Base-by-base conservation (phyloP, 148 eudicot species). In the Silene latifolia region DNA sequence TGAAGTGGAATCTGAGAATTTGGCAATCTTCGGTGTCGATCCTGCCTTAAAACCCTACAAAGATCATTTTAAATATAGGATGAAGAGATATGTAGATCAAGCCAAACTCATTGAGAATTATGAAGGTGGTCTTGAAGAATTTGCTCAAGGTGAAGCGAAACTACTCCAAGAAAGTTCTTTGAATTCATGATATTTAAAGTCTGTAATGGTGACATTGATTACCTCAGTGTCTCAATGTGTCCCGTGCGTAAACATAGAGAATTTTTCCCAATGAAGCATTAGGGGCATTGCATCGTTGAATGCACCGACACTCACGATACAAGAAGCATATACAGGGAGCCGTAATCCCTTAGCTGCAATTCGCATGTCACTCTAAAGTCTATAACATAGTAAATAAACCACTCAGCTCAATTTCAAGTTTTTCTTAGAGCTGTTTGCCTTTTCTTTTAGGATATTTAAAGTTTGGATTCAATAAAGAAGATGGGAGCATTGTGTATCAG, bases 91-190 rank as follows among this genome's bases (percentile, higher is more conserved):
- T 71, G 42, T 73, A 11, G 97, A 95, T 62, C 94, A 90, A 81
- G 87, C 84, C 73, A 82, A 72, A 67, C 94, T 90, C 66, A 83
- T 95, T 67, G 97, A 86, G 68, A 86, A 84, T 51, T 76, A 92
- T 84, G 99, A 95, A 85, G 96, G 91, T 9, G 82, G 94, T 81
- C 92, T 95, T 74, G 94, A 90, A 80, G 88, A 92, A 79, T 95
- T 95, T 80, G 86, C 99, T 68, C 83, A 76, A 92, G 99, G 99
- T 92, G 66, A 39, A 39, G 8, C 44, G 44, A 39, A 39, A 51
- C 56, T 51, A 13, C 17, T 51, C 56, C 9, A 51, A 51, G 44
- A 39, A 57, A 35, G 2, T 2, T 4, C 14, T 19, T 75, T 46
- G 10, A 53, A 9, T 54, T 51, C 44, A 51, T 51, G 56, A 51